phyloP scores from a whole-genome alignment of 148 eudicot genomes.

The Rhododendron mucronatum region DNA sequence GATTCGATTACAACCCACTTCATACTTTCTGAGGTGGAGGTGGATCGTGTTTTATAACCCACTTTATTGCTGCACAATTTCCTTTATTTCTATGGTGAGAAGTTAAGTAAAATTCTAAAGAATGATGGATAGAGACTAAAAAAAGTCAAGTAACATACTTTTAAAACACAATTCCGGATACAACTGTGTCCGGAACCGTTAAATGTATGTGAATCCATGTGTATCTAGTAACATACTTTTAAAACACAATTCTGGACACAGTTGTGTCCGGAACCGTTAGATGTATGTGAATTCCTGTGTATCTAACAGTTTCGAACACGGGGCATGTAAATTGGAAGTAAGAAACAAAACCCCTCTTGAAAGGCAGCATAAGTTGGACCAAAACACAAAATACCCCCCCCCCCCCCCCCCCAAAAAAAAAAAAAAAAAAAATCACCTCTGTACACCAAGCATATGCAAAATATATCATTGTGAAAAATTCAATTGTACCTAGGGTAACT shows the following conservation, averaged over 20 bases:
- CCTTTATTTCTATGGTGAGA: not conserved
- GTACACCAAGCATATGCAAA: not conserved
- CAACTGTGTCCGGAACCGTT: too few species aligned
- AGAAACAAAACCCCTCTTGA: not conserved
- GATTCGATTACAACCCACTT: not conserved
- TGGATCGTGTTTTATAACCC: not conserved
- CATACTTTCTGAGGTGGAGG: not conserved
- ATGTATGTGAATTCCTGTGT: too few species aligned
- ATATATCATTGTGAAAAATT: not conserved
- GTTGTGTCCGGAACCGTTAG: too few species aligned
- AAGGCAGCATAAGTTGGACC: not conserved
- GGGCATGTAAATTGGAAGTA: not conserved
- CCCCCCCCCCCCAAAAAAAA: too few species aligned
- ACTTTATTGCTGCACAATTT: not conserved
- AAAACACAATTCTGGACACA: too few species aligned
- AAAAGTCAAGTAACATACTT: too few species aligned
- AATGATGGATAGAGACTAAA: not conserved
- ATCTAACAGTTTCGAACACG: too few species aligned
- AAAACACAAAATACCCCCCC: not conserved
- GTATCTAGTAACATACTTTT: too few species aligned
- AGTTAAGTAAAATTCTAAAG: not conserved
- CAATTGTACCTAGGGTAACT: not conserved
- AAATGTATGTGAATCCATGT: too few species aligned
- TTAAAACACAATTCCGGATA: too few species aligned
- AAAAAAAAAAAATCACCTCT: not conserved